Conservation (phyloP, 768 basidiomycete genomes). For the Suillus ampliporus region DNA sequence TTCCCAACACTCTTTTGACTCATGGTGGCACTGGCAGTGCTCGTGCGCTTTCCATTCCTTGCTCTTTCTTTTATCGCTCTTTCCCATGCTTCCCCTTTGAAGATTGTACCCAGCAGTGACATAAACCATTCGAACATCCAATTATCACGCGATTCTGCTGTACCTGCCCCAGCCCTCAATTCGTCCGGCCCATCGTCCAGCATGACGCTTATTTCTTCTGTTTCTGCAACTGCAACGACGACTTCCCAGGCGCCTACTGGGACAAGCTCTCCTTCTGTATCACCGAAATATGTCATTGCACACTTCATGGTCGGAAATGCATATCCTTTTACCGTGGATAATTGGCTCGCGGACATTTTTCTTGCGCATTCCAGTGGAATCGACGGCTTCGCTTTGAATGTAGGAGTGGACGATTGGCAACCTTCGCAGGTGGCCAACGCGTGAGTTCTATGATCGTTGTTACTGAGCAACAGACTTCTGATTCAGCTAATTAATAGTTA, state of each 20-base stretch:
- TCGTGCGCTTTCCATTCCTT: slow-evolving; percentile 1
- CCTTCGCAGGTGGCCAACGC: slow-evolving; percentile 65
- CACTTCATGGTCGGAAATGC: slow-evolving; percentile 72
- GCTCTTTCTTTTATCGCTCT: not conserved
- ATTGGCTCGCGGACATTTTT: slow-evolving; percentile 55
- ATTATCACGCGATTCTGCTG: not conserved
- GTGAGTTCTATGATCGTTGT: slow-evolving; percentile 41
- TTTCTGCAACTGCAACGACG: not conserved
- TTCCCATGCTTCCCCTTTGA: slow-evolving; percentile 3
- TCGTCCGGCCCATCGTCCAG: not conserved
- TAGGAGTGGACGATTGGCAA: slow-evolving; percentile 70
- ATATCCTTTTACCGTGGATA: slow-evolving; percentile 55
- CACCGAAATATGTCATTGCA: slow-evolving; percentile 54
- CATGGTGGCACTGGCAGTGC: slow-evolving; percentile 1
- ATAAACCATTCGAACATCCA: not conserved
- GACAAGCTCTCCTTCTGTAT: slow-evolving; percentile 13
- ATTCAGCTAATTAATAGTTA: slow-evolving; percentile 46
- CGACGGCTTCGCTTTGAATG: slow-evolving; percentile 75
- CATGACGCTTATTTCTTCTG: not conserved
- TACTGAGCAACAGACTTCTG: slow-evolving; percentile 12
- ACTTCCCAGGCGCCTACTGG: not conserved
- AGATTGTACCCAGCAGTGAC: not conserved
- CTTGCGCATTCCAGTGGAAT: slow-evolving; percentile 64
- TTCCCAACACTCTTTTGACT: slow-evolving; percentile 2
- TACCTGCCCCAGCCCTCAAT: not conserved